These are phyloP conservation scores for Fonsecaea nubica DNA, from an alignment of 2,329 filamentous ascomycete genomes.

Conservation along the genomic window DNA sequence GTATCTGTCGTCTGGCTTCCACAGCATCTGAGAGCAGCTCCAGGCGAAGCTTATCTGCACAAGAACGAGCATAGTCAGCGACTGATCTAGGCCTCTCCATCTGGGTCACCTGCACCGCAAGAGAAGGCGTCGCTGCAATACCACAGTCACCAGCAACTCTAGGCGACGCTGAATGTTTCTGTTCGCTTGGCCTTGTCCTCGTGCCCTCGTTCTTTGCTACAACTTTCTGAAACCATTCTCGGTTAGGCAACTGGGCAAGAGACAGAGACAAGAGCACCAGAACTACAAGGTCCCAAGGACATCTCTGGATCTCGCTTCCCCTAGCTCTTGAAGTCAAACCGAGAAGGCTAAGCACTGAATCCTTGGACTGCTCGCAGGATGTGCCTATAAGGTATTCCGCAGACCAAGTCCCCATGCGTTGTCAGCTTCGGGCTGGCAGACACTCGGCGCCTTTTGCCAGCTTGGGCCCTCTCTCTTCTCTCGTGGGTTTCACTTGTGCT, in stretches of 20 bases:
- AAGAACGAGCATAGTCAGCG: background rate
- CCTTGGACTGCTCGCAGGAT: background rate
- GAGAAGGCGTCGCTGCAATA: background rate
- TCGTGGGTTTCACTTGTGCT: background rate
- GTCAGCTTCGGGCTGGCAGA: background rate
- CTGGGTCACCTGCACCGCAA: background rate
- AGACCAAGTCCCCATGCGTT: background rate
- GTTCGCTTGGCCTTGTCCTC: background rate
- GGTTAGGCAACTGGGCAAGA: background rate
- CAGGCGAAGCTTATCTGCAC: background rate
- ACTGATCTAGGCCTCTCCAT: constrained; percentile 3
- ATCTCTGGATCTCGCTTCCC: constrained; percentile 2
- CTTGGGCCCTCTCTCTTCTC: background rate
- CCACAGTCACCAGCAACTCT: background rate
- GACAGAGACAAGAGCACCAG: background rate
- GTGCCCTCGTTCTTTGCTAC: background rate
- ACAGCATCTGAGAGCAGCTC: background rate
- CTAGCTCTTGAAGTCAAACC: background rate
- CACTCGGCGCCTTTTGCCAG: background rate
- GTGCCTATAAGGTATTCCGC: background rate
- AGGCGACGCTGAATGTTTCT: background rate
- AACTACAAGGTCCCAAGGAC: background rate
- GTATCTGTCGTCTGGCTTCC: constrained; percentile 1
- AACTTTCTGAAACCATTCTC: background rate
- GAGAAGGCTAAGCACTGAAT: background rate